Percentiles rank a stretch among this genome's conserved stretches.
Evolutionary conservation across 805 yeast species (phyloP).

Genomic region (Kodamaea nitidulidarum): DNA sequence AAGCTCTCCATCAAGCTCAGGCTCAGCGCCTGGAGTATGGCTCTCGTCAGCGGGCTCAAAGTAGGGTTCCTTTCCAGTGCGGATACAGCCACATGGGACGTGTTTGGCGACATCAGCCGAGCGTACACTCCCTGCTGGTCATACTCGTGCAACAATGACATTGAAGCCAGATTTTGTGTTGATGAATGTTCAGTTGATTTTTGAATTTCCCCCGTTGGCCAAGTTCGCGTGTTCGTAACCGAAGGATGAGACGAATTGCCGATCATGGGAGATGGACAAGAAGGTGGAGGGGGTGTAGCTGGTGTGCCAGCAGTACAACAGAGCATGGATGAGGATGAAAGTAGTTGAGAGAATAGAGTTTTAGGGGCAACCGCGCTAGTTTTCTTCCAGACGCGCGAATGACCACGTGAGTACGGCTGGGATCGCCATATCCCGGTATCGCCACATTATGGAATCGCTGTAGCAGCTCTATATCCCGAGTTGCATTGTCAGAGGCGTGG

Average conservation of each 20-base stretch:
- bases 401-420: too few relatives aligned
- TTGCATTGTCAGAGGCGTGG: too few relatives aligned
- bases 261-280: background rate
- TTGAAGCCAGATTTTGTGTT: background rate
- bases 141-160: conserved; percentile 9
- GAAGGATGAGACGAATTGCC: too few relatives aligned
- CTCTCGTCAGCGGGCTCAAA: conserved; percentile 2
- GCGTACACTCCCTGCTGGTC: conserved; percentile 6
- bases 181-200: background rate
- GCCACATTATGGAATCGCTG: too few relatives aligned
- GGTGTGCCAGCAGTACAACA: too few relatives aligned
- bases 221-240: background rate
- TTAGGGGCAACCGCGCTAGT: too few relatives aligned
- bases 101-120: conserved; percentile 9
- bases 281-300: too few relatives aligned
- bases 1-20: conserved; percentile 1
- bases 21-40: conserved; percentile 4
- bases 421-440: too few relatives aligned
- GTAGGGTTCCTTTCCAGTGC: conserved; percentile 1
- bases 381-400: too few relatives aligned
- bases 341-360: too few relatives aligned
- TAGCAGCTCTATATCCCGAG: too few relatives aligned
- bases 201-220: conserved; percentile 3
- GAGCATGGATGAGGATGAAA: too few relatives aligned
- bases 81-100: background rate